Conservation (phyloP, 1,284 basidiomycete species). For the Boletus albobrunnescens region DNA sequence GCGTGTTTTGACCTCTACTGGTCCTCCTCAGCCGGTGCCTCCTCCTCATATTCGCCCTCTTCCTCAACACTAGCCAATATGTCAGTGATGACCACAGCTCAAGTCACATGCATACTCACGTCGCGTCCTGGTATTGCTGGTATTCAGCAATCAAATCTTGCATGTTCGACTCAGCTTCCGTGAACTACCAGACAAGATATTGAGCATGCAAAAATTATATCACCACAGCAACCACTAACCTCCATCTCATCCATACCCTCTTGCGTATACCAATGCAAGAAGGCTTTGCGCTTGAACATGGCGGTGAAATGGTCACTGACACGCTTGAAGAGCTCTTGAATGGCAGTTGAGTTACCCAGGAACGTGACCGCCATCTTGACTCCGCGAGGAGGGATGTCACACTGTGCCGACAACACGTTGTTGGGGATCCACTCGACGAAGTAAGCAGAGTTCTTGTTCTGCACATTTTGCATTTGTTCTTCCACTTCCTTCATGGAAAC, state of each 20-base stretch:
- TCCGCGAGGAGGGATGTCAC: slow-evolving; percentile 90
- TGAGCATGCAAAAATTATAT: slow-evolving; percentile 7
- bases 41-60: slow-evolving; percentile 81
- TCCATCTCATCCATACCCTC: slow-evolving; percentile 99
- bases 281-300: slow-evolving; percentile 99
- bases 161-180: slow-evolving; percentile 96
- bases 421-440: slow-evolving; percentile 99
- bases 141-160: slow-evolving; percentile 92
- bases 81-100: slow-evolving; percentile 2
- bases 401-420: slow-evolving; percentile 95
- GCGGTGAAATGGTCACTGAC: slow-evolving; percentile 96
- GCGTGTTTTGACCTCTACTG: slow-evolving; percentile 35
- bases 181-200: slow-evolving; percentile 54
- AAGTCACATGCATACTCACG: slow-evolving; percentile 47
- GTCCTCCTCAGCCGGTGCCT: slow-evolving; percentile 63
- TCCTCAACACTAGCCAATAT: slow-evolving; percentile 57
- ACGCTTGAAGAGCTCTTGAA: slow-evolving; percentile 97
- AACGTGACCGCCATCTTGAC: slow-evolving; percentile 97
- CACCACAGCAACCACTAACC: slow-evolving; percentile 38
- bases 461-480: slow-evolving; percentile 95
- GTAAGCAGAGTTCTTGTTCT: slow-evolving; percentile 96
- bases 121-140: slow-evolving; percentile 96
- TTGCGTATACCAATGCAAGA: slow-evolving; percentile 99
- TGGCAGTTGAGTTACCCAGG: slow-evolving; percentile 95
- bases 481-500: slow-evolving; percentile 99